A percentile compares a stretch with the other conserved stretches of the same genome.
Conservation (phyloP, 306 rosid species). For the Lablab purpureus region DNA sequence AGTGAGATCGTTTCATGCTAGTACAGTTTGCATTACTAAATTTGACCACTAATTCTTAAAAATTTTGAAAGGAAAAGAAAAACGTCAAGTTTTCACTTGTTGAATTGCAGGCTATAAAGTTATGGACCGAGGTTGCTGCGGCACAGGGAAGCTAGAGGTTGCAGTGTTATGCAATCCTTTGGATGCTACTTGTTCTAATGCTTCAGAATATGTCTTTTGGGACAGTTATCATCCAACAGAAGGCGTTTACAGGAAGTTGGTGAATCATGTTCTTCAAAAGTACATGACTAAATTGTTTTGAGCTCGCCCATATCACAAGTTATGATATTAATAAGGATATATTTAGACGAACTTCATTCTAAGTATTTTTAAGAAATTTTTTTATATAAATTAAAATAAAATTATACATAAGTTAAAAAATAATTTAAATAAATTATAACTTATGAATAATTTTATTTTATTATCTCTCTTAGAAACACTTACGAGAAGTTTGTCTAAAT, state of each 20-base stretch:
- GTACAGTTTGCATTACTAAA: too few species aligned
- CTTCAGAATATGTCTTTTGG: conserved; percentile 66
- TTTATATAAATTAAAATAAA: too few species aligned
- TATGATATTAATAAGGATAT: too few species aligned
- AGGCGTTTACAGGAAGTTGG: conserved; percentile 49
- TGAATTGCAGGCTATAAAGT: conserved; percentile 56
- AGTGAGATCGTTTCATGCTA: too few species aligned
- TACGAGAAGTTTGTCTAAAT: too few species aligned
- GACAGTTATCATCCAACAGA: conserved; percentile 84
- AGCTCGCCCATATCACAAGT: background rate
- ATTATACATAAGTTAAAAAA: too few species aligned
- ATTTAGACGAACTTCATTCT: too few species aligned
- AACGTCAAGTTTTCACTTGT: background rate
- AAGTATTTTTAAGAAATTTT: too few species aligned
- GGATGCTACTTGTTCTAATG: conserved; percentile 55
- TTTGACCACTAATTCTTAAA: background rate
- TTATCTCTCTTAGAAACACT: too few species aligned
- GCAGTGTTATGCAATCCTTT: conserved; percentile 67
- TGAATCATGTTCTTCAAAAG: conserved; percentile 13
- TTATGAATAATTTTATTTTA: too few species aligned
- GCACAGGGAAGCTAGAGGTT: conserved; percentile 68
- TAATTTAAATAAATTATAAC: too few species aligned
- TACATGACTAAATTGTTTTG: conserved; percentile 15
- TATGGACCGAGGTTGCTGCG: conserved; percentile 75
- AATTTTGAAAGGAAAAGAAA: too few species aligned